Evolutionary conservation across 192 early-diverging fungal species (phyloP).

Genomic region (Backusella psychrophila): DNA sequence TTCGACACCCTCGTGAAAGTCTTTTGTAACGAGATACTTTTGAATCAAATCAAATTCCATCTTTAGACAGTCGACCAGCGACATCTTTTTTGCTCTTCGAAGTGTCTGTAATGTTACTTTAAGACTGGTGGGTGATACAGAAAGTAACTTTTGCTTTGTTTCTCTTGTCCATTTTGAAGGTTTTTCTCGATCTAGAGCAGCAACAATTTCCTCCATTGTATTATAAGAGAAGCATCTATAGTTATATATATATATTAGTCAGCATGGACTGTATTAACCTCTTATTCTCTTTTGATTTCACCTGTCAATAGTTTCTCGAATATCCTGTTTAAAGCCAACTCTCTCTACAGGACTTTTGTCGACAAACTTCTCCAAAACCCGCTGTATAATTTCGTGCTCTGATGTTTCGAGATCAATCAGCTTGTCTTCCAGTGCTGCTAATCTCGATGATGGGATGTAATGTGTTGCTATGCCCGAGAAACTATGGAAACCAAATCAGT

Average conservation of each 20-base stretch:
- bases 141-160: slow-evolving; percentile 61
- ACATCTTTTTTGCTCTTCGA: slow-evolving; percentile 61
- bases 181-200: slow-evolving; percentile 75
- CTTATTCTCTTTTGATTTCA: slow-evolving; percentile 3
- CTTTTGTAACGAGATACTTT: slow-evolving; percentile 68
- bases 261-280: too few species aligned
- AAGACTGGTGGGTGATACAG: slow-evolving; percentile 81
- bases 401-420: slow-evolving; percentile 79
- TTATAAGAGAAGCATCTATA: slow-evolving; percentile 77
- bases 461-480: slow-evolving; percentile 94
- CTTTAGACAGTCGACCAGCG: slow-evolving; percentile 75
- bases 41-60: slow-evolving; percentile 84
- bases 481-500: slow-evolving; percentile 27
- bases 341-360: slow-evolving; percentile 46
- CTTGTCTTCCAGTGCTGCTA: slow-evolving; percentile 75
- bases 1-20: slow-evolving; percentile 88
- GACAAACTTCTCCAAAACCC: slow-evolving; percentile 88
- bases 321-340: slow-evolving; percentile 36
- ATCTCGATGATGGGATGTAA: slow-evolving; percentile 84
- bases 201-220: slow-evolving; percentile 80
- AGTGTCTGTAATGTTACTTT: slow-evolving; percentile 83
- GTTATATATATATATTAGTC: neutral
- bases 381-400: slow-evolving; percentile 84
- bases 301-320: slow-evolving; percentile 72
- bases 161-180: slow-evolving; percentile 60